Conservation (phyloP, 2,329 filamentous ascomycete genomes). For the Aspergillus aculeatus region DNA sequence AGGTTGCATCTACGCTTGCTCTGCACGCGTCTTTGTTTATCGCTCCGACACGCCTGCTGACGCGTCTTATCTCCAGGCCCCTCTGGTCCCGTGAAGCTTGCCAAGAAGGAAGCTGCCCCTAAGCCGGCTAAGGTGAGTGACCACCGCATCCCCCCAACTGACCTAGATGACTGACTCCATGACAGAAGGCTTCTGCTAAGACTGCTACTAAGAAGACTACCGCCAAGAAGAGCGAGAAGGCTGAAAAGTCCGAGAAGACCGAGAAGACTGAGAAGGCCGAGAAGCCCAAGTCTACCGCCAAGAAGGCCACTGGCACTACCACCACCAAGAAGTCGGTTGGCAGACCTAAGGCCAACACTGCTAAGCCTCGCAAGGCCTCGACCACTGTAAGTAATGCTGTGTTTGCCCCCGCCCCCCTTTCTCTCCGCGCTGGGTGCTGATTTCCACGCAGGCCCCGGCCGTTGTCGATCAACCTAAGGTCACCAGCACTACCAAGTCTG, state of each 20-base stretch:
- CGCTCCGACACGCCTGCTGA: constrained; percentile 23
- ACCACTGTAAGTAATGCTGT: constrained; percentile 35
- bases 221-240: constrained; percentile 21
- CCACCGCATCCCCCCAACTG: background rate
- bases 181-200: background rate
- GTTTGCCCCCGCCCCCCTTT: background rate
- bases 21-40: constrained; percentile 5
- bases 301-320: constrained; percentile 40
- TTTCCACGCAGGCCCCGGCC: constrained; percentile 56
- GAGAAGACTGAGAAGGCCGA: constrained; percentile 53
- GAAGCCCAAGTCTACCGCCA: constrained; percentile 44
- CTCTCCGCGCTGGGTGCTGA: constrained; percentile 20
- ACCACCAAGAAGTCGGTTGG: constrained; percentile 53
- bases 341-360: constrained; percentile 53
- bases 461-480: constrained; percentile 68
- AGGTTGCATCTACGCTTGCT: background rate
- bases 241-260: constrained; percentile 46
- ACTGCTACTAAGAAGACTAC: constrained; percentile 23
- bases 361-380: constrained; percentile 55
- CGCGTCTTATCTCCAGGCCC: constrained; percentile 55
- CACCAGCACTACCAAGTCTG: constrained; percentile 80
- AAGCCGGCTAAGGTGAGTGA: constrained; percentile 44
- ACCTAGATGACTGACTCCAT: background rate
- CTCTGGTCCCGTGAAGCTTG: constrained; percentile 89
- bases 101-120: constrained; percentile 65